Evolutionary conservation across 129 eudicot genomes (phyloP).

Genomic region (Pulicaria dysenterica): DNA sequence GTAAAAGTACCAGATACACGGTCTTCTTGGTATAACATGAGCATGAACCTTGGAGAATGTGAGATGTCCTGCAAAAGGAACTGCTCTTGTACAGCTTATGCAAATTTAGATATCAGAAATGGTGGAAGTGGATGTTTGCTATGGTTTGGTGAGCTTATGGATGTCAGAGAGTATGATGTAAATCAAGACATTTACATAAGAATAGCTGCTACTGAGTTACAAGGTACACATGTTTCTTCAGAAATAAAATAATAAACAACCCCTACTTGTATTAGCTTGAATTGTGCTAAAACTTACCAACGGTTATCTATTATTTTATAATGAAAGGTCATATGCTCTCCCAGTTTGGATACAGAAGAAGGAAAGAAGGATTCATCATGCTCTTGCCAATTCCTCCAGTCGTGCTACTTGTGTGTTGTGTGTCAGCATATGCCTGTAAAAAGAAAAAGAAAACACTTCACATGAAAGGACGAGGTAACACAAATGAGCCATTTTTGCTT

Average conservation of each 20-base stretch:
- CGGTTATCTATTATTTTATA: no score
- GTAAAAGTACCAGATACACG: slow-evolving; percentile 50
- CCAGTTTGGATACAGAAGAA: no score
- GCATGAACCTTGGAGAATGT: slow-evolving; percentile 45
- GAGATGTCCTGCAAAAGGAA: slow-evolving; percentile 40
- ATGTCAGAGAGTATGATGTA: slow-evolving; percentile 32
- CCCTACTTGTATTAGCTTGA: no score
- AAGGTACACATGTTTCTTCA: slow-evolving; percentile 13
- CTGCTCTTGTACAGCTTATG: slow-evolving; percentile 54
- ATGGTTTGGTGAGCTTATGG: slow-evolving; percentile 54
- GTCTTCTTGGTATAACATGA: slow-evolving; percentile 14
- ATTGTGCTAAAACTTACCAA: no score
- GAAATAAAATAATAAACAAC: no score
- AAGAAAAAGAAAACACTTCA: background rate
- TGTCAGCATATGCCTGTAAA: background rate
- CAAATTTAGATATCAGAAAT: slow-evolving; percentile 38
- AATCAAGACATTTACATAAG: slow-evolving; percentile 42
- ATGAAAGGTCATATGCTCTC: no score
- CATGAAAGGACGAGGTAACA: background rate
- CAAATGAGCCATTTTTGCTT: no score
- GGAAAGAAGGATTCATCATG: background rate
- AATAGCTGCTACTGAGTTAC: slow-evolving; percentile 41
- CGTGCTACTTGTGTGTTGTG: background rate
- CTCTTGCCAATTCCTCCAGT: background rate
- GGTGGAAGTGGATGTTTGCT: slow-evolving; percentile 59